Conservation (phyloP, 768 basidiomycete genomes). For the Termitomyces sp. region DNA sequence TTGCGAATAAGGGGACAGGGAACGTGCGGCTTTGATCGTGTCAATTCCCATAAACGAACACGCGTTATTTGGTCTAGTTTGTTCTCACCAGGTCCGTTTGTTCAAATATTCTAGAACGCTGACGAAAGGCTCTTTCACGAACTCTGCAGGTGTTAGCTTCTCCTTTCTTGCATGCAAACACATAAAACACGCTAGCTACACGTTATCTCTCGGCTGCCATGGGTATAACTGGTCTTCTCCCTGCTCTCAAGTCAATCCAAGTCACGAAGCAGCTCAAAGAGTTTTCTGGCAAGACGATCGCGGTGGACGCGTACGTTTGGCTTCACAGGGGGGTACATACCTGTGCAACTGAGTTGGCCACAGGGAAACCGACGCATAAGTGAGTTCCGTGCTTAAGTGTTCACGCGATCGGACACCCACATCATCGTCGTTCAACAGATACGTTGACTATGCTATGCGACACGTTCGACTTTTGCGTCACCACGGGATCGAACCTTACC, state of each 20-base stretch:
- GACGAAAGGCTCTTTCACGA: neutral
- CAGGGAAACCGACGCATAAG: constrained; percentile 81
- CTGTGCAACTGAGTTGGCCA: constrained; percentile 89
- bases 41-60: neutral
- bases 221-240: constrained; percentile 91
- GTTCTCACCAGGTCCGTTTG: neutral
- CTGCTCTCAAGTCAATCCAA: constrained; percentile 89
- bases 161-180: neutral
- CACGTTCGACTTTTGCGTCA: constrained; percentile 84
- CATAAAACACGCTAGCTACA: neutral
- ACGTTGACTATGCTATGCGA: constrained; percentile 96
- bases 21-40: neutral
- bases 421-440: constrained; percentile 49
- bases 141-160: neutral
- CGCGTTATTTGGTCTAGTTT: constrained; percentile 14
- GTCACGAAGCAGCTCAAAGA: constrained; percentile 75
- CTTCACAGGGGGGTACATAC: constrained; percentile 85
- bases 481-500: constrained; percentile 80
- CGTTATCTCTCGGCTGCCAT: constrained; percentile 35
- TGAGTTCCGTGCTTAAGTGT: constrained; percentile 38
- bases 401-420: neutral
- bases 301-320: constrained; percentile 96
- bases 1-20: neutral
- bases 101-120: neutral
- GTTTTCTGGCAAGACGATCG: constrained; percentile 80